A percentile compares a stretch with the other conserved stretches of the same genome.
Evolutionary conservation across 2,329 filamentous ascomycete species (phyloP).

Genomic region (Bipolaris gigantea): DNA sequence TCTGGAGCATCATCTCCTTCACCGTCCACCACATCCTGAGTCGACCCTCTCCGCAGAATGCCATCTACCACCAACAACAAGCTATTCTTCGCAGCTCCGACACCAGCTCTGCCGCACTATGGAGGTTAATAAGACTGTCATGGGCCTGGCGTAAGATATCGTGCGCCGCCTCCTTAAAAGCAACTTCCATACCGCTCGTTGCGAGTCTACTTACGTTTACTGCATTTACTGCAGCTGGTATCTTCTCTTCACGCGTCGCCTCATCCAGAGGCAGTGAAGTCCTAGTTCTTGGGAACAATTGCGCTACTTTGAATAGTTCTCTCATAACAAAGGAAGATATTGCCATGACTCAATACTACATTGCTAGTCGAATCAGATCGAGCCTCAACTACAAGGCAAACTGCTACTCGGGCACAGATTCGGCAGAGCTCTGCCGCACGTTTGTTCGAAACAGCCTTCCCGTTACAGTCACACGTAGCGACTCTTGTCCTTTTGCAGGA

Average conservation of each 20-base stretch:
- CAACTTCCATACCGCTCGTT: slow-evolving; percentile 9
- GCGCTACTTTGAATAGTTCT: slow-evolving; percentile 6
- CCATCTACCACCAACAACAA: slow-evolving; percentile 39
- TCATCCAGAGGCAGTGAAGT: slow-evolving; percentile 40
- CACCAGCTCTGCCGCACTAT: slow-evolving; percentile 24
- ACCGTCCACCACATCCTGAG: slow-evolving; percentile 27
- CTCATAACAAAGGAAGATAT: slow-evolving; percentile 6
- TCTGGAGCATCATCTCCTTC: slow-evolving; percentile 38
- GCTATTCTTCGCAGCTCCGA: slow-evolving; percentile 38
- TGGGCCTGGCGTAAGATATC: slow-evolving; percentile 17
- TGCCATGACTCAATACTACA: neutral
- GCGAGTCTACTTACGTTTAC: slow-evolving; percentile 14
- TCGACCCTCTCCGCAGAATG: slow-evolving; percentile 22
- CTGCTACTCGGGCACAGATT: slow-evolving; percentile 21
- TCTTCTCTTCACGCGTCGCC: slow-evolving; percentile 43
- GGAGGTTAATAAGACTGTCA: slow-evolving; percentile 18
- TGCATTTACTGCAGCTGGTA: slow-evolving; percentile 28
- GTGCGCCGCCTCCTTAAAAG: slow-evolving; percentile 12
- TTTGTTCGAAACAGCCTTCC: slow-evolving; percentile 21
- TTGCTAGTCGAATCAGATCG: slow-evolving; percentile 12
- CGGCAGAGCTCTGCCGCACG: slow-evolving; percentile 19
- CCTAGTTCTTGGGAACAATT: slow-evolving; percentile 28
- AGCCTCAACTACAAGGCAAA: slow-evolving; percentile 23
- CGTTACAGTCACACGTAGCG: slow-evolving; percentile 7
- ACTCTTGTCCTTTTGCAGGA: slow-evolving; percentile 23